Conservation (phyloP, 139 green algal species). For the Asterochloris sp. region DNA sequence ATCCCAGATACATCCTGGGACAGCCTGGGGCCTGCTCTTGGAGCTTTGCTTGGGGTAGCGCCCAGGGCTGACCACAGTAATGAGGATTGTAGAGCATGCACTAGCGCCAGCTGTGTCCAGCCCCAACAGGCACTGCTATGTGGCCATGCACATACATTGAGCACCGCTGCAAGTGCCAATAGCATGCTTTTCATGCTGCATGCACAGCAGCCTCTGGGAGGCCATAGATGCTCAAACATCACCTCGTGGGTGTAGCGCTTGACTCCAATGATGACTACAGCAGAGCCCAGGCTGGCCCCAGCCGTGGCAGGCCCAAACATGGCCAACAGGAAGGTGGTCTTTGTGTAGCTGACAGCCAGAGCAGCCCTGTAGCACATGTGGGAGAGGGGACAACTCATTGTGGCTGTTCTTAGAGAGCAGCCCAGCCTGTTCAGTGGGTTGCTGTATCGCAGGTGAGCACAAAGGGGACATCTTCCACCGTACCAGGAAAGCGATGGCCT, state of each 20-base stretch:
- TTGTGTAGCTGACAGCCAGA: conserved; percentile 34
- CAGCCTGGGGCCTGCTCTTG: no score
- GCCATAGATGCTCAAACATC: not conserved
- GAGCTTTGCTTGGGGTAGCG: not conserved
- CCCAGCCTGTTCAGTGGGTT: not conserved
- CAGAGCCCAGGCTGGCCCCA: conserved; percentile 40
- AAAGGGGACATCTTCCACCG: not conserved
- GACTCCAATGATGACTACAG: conserved; percentile 51
- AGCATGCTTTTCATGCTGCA: not conserved
- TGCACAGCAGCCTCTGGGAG: not conserved
- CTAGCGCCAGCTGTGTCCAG: not conserved
- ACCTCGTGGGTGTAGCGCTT: conserved; percentile 36
- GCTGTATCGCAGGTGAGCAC: not conserved
- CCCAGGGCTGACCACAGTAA: not conserved
- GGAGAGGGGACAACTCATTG: not conserved
- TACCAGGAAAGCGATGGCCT: not conserved
- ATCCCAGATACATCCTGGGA: no score
- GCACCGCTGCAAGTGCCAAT: not conserved
- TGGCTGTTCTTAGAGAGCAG: no score
- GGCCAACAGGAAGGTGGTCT: conserved; percentile 32
- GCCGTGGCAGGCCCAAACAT: conserved; percentile 45
- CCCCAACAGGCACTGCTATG: not conserved
- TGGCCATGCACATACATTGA: not conserved
- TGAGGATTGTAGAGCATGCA: not conserved
- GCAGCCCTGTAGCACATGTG: conserved; percentile 6